A percentile compares a stretch with the other conserved stretches of the same genome.
These are phyloP conservation scores for Serendipita sp. DNA, from an alignment of 768 basidiomycete genomes.

Conservation along the genomic window DNA sequence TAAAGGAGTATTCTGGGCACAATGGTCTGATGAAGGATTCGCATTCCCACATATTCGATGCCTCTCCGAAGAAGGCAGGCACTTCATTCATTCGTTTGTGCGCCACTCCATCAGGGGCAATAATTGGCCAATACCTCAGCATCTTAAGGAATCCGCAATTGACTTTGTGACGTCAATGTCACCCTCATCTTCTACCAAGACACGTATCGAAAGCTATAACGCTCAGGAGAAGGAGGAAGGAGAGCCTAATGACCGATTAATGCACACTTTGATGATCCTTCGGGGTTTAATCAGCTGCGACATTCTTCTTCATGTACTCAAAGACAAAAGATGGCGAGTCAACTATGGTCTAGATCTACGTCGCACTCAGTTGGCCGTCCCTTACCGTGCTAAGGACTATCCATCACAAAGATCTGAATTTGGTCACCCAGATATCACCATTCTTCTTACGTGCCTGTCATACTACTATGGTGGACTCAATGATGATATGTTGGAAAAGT, in stretches of 20 bases:
- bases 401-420: constrained; percentile 28
- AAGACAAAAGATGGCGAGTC: constrained; percentile 31
- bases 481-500: constrained; percentile 21
- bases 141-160: constrained; percentile 11
- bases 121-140: constrained; percentile 11
- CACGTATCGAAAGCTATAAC: neutral
- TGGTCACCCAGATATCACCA: constrained; percentile 33
- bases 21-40: neutral
- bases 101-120: constrained; percentile 10
- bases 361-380: constrained; percentile 33
- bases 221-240: neutral
- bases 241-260: constrained; percentile 11
- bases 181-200: constrained; percentile 7
- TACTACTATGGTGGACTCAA: constrained; percentile 35
- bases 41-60: constrained; percentile 7
- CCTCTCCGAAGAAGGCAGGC: neutral
- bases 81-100: constrained; percentile 12
- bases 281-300: constrained; percentile 29
- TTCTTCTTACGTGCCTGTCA: constrained; percentile 29
- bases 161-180: constrained; percentile 15
- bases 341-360: constrained; percentile 31
- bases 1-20: no score
- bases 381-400: constrained; percentile 28
- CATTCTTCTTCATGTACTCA: constrained; percentile 24
- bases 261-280: constrained; percentile 26